phyloP scores from a whole-genome alignment of 1,284 basidiomycete species.

The Heterobasidion irregulare region DNA sequence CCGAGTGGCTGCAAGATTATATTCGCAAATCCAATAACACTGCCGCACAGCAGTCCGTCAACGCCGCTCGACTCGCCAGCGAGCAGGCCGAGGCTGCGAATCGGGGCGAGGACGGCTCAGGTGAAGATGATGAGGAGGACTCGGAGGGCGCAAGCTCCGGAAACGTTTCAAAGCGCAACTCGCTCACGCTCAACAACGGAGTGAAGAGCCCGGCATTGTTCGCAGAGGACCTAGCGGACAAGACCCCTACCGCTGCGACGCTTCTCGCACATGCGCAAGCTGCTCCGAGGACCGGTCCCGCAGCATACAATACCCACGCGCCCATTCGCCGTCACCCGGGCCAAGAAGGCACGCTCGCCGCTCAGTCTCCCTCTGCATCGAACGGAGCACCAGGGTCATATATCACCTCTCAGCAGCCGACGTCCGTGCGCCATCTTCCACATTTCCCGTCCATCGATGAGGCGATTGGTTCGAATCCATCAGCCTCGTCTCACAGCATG shows the following conservation, averaged over 20 bases:
- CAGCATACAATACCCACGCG: conserved; percentile 59
- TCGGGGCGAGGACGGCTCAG: conserved; percentile 60
- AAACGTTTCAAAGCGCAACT: conserved; percentile 63
- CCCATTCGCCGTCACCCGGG: conserved; percentile 63
- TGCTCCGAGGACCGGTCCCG: conserved; percentile 24
- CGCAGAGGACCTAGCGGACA: conserved; percentile 61
- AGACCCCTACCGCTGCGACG: conserved; percentile 73
- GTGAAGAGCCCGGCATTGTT: conserved; percentile 47
- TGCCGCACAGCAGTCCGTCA: conserved; percentile 64
- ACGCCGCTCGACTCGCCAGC: conserved; percentile 56
- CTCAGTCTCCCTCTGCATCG: conserved; percentile 30
- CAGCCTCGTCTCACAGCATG: conserved; percentile 59
- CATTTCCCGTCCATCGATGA: conserved; percentile 82
- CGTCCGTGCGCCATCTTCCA: conserved; percentile 69
- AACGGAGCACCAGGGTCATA: conserved; percentile 37
- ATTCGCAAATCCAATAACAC: conserved; percentile 83
- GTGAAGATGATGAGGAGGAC: conserved; percentile 79
- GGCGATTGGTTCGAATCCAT: conserved; percentile 63
- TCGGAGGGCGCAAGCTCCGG: conserved; percentile 64
- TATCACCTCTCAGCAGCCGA: conserved; percentile 28
- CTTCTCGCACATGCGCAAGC: conserved; percentile 71
- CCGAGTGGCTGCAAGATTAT: conserved; percentile 85
- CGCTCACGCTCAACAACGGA: conserved; percentile 55
- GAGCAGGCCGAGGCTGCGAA: conserved; percentile 48
- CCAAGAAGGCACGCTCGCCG: conserved; percentile 32